A percentile compares a stretch with the other conserved stretches of the same genome.
Evolutionary conservation across 805 yeast genomes (phyloP).

Genomic region (Candida stauntonica): DNA sequence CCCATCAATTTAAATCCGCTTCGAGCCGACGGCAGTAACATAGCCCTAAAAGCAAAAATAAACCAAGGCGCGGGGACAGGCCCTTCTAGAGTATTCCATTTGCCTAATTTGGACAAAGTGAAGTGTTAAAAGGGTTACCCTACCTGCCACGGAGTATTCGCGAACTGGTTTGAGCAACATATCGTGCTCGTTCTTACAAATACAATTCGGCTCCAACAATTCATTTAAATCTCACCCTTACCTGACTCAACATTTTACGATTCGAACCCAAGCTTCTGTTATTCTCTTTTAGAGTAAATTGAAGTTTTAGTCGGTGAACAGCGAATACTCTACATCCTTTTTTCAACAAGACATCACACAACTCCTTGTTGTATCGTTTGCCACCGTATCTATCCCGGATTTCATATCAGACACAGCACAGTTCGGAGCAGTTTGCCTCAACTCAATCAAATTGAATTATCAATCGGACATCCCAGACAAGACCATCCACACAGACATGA

Average conservation of each 20-base stretch:
- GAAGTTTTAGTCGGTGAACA: too few relatives aligned
- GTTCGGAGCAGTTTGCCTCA: too few relatives aligned
- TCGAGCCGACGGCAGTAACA: constrained; percentile 1
- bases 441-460: too few relatives aligned
- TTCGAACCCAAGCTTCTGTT: not conserved
- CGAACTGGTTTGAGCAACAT: not conserved
- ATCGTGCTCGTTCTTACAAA: not conserved
- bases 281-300: not conserved
- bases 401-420: too few relatives aligned
- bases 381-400: too few relatives aligned
- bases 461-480: not conserved
- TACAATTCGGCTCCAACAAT: not conserved
- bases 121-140: constrained; percentile 10
- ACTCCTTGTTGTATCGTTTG: too few relatives aligned
- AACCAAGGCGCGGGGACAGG: not conserved
- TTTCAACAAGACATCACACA: too few relatives aligned
- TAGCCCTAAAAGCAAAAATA: constrained; percentile 6
- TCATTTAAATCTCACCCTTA: too few relatives aligned
- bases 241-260: not conserved
- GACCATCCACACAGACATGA: constrained; percentile 29
- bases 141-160: constrained; percentile 8
- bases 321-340: too few relatives aligned
- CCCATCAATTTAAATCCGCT: too few relatives aligned
- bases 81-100: constrained; percentile 12
- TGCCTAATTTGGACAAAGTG: not conserved